Evolutionary conservation across 2,329 filamentous ascomycete species (phyloP), one percentile per base, ranked within the genome.

Genomic region (Alternaria viburni): DNA sequence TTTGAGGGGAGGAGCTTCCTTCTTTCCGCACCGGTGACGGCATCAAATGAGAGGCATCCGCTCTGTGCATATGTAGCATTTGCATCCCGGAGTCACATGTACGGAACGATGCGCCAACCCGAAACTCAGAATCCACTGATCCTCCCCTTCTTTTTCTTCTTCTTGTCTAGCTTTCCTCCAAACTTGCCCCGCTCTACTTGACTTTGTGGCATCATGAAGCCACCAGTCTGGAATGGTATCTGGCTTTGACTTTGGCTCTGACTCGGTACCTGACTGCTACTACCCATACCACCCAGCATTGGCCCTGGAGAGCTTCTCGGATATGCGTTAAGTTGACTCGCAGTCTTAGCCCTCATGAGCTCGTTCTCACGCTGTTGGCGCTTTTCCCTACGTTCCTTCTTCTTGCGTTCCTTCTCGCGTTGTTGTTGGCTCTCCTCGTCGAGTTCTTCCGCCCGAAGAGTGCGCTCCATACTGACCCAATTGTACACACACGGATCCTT

Each of bases 331-430:
- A 72, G 63, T 57, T 77, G 75, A 44, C 69, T 77, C 32, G 60
- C 67, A 47, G 59, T 46, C 25, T 67, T 69, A 13, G 65, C 57
- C 43, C 59, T 71, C 49, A 70, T 60, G 15, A 72, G 36, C 44
- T 77, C 78, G 57, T 76, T 68, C 56, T 84, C 81, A 8, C 79
- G 75, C 19, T 76, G 74, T 67, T 84, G 81, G 13, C 80, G 74
- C 56, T 74, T 79, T 5, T 81, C 72, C n/a, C 79, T 75, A 15
- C 78, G 72, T 63, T 83, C 80, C n/a, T 77, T 79, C 52, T 74
- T 79, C 44, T 75, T 74, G n/a, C 78, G 76, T 43, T 78, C 64
- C 32, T 79, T 79, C 36, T 76, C 75, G 25, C 81, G 77, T 52
- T 75, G 74, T 54, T 78, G 75, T 6, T 79, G 79, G 43, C 77